Evolutionary conservation across 2,329 filamentous ascomycete species (phyloP), one percentile per base, ranked within the genome.

Genomic region (Talaromyces islandicus): DNA sequence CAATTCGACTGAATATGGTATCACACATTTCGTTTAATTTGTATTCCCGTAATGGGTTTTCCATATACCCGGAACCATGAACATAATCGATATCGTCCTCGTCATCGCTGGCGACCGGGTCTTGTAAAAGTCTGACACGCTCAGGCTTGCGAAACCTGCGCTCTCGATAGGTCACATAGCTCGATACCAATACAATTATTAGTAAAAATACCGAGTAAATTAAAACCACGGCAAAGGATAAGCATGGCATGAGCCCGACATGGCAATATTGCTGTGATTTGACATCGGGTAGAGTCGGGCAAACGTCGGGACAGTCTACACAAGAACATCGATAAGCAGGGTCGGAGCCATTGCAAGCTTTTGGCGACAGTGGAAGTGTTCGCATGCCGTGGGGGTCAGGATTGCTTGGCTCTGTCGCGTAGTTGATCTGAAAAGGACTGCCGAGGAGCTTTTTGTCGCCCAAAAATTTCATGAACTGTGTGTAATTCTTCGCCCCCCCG

Each of bases 341-440:
- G 67, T 97, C 91, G 41, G 90, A 85, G 66, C 93, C 92, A 72
- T 97, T 96, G 81, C 94, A 99, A 59, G 88, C 87, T 75, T 94
- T 93, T 0, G 92, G 84, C 57, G 79, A 84, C 77, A 92, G 88
- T 35, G 89, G 78, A 64, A 88, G 79, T 0, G 91, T 80, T 10
- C 81, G 72, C 89, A 97, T 95, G n/a, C 78, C 81, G 0, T 85
- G 81, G 54, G 90, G 85, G 11, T 81, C 73, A 64, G 87, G 85
- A 7, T 83, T 73, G 74, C 78, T 62, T 74, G 84, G 64, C 75
- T 78, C 10, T 85, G 93, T 77, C 53, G 68, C 66, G 68, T 94
- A 99, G 79, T 99, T 95, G 78, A 99, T 97, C 78, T 99, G 94
- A 75, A 99, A 99, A 0, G 94, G 94, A 60, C 93, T 97, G 4